Conservation (phyloP, 805 yeast species). For the Candida namnaoensis region DNA sequence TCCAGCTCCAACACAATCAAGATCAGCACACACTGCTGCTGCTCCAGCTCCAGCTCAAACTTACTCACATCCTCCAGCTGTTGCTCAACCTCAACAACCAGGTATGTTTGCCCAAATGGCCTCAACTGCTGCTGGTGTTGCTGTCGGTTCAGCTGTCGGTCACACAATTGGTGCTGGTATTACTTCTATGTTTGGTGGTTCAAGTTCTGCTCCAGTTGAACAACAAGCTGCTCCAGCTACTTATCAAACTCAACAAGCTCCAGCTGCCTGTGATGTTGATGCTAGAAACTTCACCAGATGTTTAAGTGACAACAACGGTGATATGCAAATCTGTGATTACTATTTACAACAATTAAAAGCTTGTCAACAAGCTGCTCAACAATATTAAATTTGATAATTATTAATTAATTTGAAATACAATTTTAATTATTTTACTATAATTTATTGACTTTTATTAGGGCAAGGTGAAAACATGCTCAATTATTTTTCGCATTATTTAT, state of each 20-base stretch:
- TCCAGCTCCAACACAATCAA: slow-evolving; percentile 45
- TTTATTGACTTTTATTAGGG: no score
- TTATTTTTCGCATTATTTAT: no score
- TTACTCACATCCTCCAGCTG: slow-evolving; percentile 46
- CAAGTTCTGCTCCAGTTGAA: slow-evolving; percentile 42
- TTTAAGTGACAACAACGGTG: slow-evolving; percentile 87
- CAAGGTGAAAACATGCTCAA: no score
- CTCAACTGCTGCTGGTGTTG: slow-evolving; percentile 98
- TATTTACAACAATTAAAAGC: slow-evolving; percentile 96
- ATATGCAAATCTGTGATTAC: slow-evolving; percentile 95
- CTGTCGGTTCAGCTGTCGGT: slow-evolving; percentile 96
- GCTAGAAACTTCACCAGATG: slow-evolving; percentile 95
- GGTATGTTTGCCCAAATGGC: slow-evolving; percentile 98
- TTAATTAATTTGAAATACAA: not conserved
- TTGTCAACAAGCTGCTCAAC: slow-evolving; percentile 89
- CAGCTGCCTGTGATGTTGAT: slow-evolving; percentile 75
- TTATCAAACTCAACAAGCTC: slow-evolving; percentile 23
- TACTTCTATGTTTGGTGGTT: slow-evolving; percentile 81
- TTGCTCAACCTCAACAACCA: slow-evolving; percentile 51
- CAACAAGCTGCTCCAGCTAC: slow-evolving; percentile 29
- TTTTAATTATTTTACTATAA: no score
- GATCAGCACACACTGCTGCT: slow-evolving; percentile 76
- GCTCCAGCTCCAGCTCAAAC: slow-evolving; percentile 43
- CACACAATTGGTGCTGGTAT: slow-evolving; percentile 96
- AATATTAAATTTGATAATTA: slow-evolving; percentile 37